phyloP scores from a whole-genome alignment of 2,329 filamentous ascomycete species.

The Akanthomyces uredinophilus region DNA sequence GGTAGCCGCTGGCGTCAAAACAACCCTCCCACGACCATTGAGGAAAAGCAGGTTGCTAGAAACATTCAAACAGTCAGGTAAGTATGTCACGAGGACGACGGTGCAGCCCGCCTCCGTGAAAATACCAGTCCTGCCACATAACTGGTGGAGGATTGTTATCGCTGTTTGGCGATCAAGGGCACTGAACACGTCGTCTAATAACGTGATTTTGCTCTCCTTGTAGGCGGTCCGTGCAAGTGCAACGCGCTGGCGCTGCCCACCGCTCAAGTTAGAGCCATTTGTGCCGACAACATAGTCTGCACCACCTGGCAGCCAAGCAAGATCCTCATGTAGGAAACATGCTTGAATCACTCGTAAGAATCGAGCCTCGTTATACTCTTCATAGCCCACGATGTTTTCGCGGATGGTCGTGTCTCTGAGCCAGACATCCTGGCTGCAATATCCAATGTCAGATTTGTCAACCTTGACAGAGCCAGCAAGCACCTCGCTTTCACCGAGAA shows the following conservation, averaged over 20 bases:
- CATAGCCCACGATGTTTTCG: neutral
- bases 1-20: too few species aligned
- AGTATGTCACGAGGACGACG: neutral
- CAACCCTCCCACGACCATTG: neutral
- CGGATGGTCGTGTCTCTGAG: neutral
- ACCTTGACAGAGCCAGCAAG: neutral
- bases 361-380: neutral
- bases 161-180: conserved; percentile 6
- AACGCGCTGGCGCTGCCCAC: neutral
- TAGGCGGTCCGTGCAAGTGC: conserved; percentile 15
- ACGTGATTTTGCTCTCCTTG: neutral
- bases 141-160: neutral
- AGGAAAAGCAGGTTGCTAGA: neutral
- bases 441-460: neutral
- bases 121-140: neutral
- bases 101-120: neutral
- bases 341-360: neutral
- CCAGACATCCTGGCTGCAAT: neutral
- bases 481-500: neutral
- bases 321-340: conserved; percentile 3
- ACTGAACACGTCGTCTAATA: conserved; percentile 17
- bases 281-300: neutral
- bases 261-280: neutral
- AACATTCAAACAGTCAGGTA: neutral
- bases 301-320: neutral